Evolutionary conservation across 805 yeast species (phyloP), one percentile per base, ranked within the genome.

Genomic region (Candida michaelii): DNA sequence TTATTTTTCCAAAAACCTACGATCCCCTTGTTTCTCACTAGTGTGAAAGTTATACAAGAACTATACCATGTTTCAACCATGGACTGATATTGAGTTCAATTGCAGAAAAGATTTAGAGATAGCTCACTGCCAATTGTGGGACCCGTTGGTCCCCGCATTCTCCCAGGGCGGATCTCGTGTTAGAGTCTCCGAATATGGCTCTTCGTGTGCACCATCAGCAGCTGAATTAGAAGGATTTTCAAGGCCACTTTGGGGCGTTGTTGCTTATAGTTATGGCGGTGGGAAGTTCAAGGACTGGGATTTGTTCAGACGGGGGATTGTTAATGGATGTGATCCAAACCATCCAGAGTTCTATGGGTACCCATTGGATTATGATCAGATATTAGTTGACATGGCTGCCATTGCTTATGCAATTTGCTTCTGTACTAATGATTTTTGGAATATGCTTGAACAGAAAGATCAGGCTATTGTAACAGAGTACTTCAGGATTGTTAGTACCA

Each of bases 231-330:
- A 60, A 42, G 65, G 65, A 1, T 60, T 54, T 30, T 51, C 61
- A 5, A 43, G 66, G 18, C 57, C 61, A 1, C 40, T 61, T 42
- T 61, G 63, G 63, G 65, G 63, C 13, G 44, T 59, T 21, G 63
- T 55, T 2, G 59, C 65, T 3, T 48, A 44, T 21, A 56, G 35
- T 17, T 40, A 43, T 5, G 61, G 63, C 5, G 50, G 47, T 14
- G 47, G 47, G 1, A 27, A 44, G 9, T 56, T 56, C 46, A 48
- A 53, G 13, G 48, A 59, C 31, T 49, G 55, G 55, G 59, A 47
- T 15, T 30, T 52, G 29, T 60, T 44, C 45, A 45, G 50, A 9
- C 45, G 36, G 24, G 66, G 65, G 1, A 39, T 60, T 9, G 49
- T 50, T 15, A 52, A 51, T 42, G 65, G 66, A 2, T 49, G 56